These are phyloP conservation scores for Vitis cinerea DNA, from an alignment of 164 flowering plant genomes.

Conservation along the genomic window DNA sequence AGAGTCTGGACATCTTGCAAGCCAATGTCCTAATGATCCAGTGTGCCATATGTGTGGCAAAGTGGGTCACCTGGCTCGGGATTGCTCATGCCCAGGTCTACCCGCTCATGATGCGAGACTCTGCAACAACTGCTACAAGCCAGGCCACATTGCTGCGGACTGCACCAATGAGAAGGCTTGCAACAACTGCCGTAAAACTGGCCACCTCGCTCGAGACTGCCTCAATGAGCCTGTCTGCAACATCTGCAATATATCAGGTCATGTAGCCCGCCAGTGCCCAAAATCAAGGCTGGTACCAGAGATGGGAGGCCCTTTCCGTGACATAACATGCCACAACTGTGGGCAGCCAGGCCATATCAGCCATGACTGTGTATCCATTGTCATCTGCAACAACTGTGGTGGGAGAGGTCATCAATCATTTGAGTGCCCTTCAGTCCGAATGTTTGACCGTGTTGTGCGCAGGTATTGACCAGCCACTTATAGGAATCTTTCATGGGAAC, in stretches of 20 bases:
- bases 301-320: conserved; percentile 17
- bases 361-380: conserved; percentile 37
- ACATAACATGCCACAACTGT: conserved; percentile 38
- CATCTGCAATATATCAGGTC: conserved; percentile 37
- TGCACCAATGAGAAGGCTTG: conserved; percentile 47
- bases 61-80: conserved; percentile 35
- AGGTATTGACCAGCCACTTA: conserved; percentile 17
- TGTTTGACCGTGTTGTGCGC: conserved; percentile 30
- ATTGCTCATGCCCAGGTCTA: conserved; percentile 21
- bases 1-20: conserved; percentile 41
- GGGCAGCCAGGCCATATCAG: conserved; percentile 45
- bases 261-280: conserved; percentile 36
- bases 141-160: conserved; percentile 39
- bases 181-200: conserved; percentile 36
- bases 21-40: conserved; percentile 33
- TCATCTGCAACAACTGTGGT: conserved; percentile 53
- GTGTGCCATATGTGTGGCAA: conserved; percentile 43
- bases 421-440: conserved; percentile 46
- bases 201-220: conserved; percentile 43
- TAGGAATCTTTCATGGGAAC: neutral
- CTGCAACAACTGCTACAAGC: conserved; percentile 44
- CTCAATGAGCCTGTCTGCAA: conserved; percentile 42
- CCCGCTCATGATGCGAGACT: conserved; percentile 32
- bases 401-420: conserved; percentile 48
- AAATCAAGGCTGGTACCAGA: conserved; percentile 20